Percentiles rank a stretch among this genome's conserved stretches.
These are phyloP conservation scores for Apiospora arundinis DNA, from an alignment of 2,329 filamentous ascomycete genomes.

Conservation along the genomic window DNA sequence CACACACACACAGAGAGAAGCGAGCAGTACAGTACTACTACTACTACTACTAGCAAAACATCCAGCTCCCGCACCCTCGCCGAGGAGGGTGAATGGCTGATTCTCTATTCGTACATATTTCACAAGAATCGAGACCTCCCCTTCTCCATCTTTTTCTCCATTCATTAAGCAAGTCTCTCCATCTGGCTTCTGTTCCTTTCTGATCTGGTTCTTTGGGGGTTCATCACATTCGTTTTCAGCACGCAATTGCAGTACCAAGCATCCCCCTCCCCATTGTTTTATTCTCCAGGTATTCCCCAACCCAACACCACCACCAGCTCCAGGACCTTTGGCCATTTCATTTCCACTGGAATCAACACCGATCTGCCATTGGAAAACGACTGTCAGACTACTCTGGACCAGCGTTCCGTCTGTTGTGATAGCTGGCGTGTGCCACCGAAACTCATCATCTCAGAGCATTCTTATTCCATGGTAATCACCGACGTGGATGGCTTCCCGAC, in stretches of 20 bases:
- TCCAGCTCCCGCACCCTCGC: background rate
- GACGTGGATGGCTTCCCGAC: background rate
- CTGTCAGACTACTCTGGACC: background rate
- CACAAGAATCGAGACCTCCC: conserved; percentile 8
- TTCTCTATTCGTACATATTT: background rate
- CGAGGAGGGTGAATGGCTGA: background rate
- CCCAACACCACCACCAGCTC: no score
- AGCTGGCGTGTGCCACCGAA: background rate
- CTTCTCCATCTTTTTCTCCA: conserved; percentile 18
- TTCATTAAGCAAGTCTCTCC: conserved; percentile 15
- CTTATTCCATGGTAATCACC: background rate
- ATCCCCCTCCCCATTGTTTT: background rate
- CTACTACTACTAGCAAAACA: background rate
- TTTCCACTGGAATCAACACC: background rate
- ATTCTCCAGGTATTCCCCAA: background rate
- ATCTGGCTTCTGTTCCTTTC: background rate
- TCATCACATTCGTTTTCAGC: conserved; percentile 12
- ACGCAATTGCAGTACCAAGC: background rate
- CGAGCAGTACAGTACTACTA: no score
- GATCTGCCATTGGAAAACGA: no score
- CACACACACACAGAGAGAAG: no score
- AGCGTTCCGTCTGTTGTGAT: background rate
- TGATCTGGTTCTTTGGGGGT: conserved; percentile 8
- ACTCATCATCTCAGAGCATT: background rate
- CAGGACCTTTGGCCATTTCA: background rate